A percentile compares a stretch with the other conserved stretches of the same genome.
Conservation (phyloP, 2,329 filamentous ascomycete genomes). For the Herpotrichia juniperi region DNA sequence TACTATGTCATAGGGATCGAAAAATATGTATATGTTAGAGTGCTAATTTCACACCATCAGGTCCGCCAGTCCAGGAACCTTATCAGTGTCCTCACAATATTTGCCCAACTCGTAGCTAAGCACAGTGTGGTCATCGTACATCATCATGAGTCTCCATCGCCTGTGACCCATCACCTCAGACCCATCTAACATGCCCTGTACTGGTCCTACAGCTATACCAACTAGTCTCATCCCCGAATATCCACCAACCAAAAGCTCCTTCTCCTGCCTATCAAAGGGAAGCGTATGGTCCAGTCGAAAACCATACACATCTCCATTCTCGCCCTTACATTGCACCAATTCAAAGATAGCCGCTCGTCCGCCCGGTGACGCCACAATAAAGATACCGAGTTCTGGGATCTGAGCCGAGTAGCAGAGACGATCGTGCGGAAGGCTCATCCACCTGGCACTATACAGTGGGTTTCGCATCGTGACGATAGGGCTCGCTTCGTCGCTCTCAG, state of each 20-base stretch:
- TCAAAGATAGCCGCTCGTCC: constrained; percentile 69
- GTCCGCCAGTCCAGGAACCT: neutral
- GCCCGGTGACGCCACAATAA: constrained; percentile 69
- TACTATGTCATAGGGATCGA: too few species aligned
- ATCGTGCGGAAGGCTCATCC: constrained; percentile 43
- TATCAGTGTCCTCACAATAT: neutral
- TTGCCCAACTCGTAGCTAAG: constrained; percentile 2
- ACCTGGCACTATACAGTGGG: constrained; percentile 32
- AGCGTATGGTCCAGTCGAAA: constrained; percentile 64
- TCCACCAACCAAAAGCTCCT: constrained; percentile 43
- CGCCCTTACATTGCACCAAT: constrained; percentile 53
- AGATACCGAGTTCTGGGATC: constrained; percentile 72
- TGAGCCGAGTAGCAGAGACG: constrained; percentile 67
- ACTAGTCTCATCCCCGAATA: constrained; percentile 56
- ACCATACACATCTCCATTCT: constrained; percentile 34
- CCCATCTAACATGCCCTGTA: constrained; percentile 56
- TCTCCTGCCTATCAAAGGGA: constrained; percentile 59
- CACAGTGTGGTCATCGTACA: constrained; percentile 1
- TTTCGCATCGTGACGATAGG: constrained; percentile 45
- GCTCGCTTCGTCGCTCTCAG: constrained; percentile 1
- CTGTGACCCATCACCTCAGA: constrained; percentile 22
- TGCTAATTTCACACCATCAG: neutral
- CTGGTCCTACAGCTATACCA: constrained; percentile 71
- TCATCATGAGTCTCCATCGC: constrained; percentile 72
- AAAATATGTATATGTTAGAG: neutral